Conservation (phyloP, 805 yeast genomes). For the Henningerozyma blattae region DNA sequence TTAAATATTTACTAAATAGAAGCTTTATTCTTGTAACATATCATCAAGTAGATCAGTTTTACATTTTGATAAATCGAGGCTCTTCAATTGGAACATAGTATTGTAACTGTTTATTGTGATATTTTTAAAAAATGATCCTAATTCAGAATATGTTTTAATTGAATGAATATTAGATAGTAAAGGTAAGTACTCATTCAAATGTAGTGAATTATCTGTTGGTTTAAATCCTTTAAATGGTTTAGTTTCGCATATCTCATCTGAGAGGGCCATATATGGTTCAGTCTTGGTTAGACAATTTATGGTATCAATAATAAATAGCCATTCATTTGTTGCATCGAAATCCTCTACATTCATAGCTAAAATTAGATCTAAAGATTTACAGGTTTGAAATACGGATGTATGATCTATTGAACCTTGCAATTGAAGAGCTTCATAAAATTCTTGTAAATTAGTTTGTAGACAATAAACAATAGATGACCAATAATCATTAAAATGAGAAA, state of each 20-base stretch:
- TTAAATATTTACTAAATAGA: not conserved
- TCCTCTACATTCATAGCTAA: slow-evolving; percentile 64
- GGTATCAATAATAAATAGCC: slow-evolving; percentile 74
- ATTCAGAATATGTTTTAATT: slow-evolving; percentile 10
- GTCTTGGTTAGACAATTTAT: slow-evolving; percentile 42
- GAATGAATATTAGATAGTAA: slow-evolving; percentile 13
- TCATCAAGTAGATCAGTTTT: slow-evolving; percentile 48
- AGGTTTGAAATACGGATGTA: slow-evolving; percentile 37
- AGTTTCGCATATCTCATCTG: slow-evolving; percentile 34
- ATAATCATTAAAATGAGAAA: slow-evolving; percentile 48
- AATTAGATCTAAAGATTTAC: slow-evolving; percentile 69
- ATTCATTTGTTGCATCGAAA: slow-evolving; percentile 55
- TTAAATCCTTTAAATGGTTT: slow-evolving; percentile 5
- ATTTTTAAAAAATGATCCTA: slow-evolving; percentile 12
- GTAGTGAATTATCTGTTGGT: not conserved
- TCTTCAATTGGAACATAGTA: slow-evolving; percentile 41
- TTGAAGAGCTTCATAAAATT: slow-evolving; percentile 19
- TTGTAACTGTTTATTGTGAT: slow-evolving; percentile 4
- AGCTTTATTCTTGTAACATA: slow-evolving; percentile 25
- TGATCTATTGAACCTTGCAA: slow-evolving; percentile 21
- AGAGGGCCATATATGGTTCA: slow-evolving; percentile 23
- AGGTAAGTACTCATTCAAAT: slow-evolving; percentile 9
- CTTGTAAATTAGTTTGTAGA: slow-evolving; percentile 31
- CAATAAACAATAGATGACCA: slow-evolving; percentile 63
- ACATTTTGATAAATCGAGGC: slow-evolving; percentile 34